Conservation (phyloP, 225 moss, liverwort and hornwort species). For the Sphagnum tenellum region DNA sequence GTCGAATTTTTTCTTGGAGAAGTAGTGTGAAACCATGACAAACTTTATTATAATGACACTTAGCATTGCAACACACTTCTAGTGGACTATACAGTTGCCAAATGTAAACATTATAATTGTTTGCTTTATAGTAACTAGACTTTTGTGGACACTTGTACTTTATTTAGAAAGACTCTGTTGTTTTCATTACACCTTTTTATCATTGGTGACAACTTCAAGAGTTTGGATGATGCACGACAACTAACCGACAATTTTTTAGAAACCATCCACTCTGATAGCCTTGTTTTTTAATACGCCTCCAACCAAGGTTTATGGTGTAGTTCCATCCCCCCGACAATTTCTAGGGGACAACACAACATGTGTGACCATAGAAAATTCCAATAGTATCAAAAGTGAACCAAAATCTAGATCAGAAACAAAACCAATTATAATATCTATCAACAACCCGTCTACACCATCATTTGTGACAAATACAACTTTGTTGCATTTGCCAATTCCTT, state of each 20-base stretch:
- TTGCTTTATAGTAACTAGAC: slow-evolving; percentile 53
- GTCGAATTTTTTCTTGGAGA: no score
- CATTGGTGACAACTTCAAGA: slow-evolving; percentile 65
- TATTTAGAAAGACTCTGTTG: slow-evolving; percentile 41
- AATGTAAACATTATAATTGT: slow-evolving; percentile 94
- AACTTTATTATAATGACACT: no score
- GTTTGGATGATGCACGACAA: slow-evolving; percentile 59
- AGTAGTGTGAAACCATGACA: no score
- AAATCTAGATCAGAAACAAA: slow-evolving; percentile 11
- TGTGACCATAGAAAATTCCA: slow-evolving; percentile 4
- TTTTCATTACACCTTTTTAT: slow-evolving; percentile 64
- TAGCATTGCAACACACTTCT: no score
- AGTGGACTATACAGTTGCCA: slow-evolving; percentile 13
- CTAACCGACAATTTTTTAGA: slow-evolving; percentile 71
- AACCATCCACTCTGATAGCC: slow-evolving; percentile 54
- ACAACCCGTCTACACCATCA: no score
- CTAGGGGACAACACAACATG: slow-evolving; percentile 11
- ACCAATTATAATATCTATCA: slow-evolving; percentile 1
- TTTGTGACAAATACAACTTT: no score
- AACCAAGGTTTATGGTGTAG: slow-evolving; percentile 61
- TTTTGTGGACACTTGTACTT: slow-evolving; percentile 35
- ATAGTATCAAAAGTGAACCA: slow-evolving; percentile 13
- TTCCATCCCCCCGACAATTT: slow-evolving; percentile 72
- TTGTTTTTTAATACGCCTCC: slow-evolving; percentile 46
- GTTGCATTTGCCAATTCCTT: no score